Evolutionary conservation across 2,329 filamentous ascomycete genomes (phyloP).

Genomic region (Fusarium virguliforme): DNA sequence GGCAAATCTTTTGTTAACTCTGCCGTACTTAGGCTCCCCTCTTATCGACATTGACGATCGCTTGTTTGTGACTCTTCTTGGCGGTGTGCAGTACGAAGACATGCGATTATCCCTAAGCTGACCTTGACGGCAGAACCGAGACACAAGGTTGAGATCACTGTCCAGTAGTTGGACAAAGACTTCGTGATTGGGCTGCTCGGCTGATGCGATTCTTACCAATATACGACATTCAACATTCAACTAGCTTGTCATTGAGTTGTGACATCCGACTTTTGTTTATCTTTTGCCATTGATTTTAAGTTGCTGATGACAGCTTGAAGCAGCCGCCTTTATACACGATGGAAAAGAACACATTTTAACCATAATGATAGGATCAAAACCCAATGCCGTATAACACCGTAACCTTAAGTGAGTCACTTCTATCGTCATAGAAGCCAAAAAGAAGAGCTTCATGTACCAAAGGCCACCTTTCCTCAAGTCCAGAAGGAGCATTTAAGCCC

Average conservation of each 20-base stretch:
- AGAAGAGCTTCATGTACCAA: no score
- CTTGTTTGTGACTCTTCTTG: conserved; percentile 1
- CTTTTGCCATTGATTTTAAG: background rate
- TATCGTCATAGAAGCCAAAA: no score
- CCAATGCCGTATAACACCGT: no score
- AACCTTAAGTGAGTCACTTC: no score
- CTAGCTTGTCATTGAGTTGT: no score
- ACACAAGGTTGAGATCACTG: background rate
- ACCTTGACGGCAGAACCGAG: background rate
- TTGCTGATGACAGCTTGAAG: no score
- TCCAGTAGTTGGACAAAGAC: conserved; percentile 5
- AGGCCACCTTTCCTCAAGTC: no score
- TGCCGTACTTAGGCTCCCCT: background rate
- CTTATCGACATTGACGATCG: background rate
- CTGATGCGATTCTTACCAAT: background rate
- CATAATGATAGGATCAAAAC: no score
- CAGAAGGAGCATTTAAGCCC: no score
- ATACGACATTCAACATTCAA: background rate
- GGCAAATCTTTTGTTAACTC: background rate
- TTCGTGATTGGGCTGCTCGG: background rate
- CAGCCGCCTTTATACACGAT: no score
- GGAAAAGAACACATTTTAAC: no score
- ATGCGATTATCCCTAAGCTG: background rate
- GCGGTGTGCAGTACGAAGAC: background rate
- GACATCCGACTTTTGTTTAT: background rate